Evolutionary conservation across 2,329 filamentous ascomycete genomes (phyloP).

Genomic region (Balansia obtecta): DNA sequence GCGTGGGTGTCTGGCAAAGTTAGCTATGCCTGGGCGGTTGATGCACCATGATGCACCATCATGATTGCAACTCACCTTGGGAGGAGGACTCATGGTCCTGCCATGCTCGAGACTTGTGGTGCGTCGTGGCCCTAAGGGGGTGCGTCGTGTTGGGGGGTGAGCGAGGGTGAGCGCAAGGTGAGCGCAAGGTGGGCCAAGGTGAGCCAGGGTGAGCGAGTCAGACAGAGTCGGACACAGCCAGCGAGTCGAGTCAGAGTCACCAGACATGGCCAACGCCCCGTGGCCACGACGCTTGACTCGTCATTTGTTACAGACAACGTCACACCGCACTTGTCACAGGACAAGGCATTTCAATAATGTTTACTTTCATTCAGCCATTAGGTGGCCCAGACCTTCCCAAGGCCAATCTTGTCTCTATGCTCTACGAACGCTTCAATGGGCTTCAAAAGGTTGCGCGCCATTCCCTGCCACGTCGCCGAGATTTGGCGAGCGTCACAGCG

Average conservation of each 20-base stretch:
- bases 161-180: too few relatives aligned
- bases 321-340: background rate
- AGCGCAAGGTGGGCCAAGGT: too few relatives aligned
- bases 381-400: background rate
- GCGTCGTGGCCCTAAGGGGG: too few relatives aligned
- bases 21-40: too few relatives aligned
- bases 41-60: too few relatives aligned
- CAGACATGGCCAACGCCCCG: too few relatives aligned
- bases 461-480: background rate
- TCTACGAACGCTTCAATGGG: background rate
- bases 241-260: too few relatives aligned
- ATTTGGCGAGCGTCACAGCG: background rate
- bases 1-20: conserved; percentile 23
- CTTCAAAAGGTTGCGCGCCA: background rate
- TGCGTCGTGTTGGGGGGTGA: too few relatives aligned
- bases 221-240: too few relatives aligned
- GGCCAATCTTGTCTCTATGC: background rate
- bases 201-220: background rate
- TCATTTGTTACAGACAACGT: too few relatives aligned
- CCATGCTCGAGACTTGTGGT: background rate
- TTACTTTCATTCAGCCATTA: background rate
- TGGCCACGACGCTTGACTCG: too few relatives aligned
- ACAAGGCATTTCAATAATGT: background rate
- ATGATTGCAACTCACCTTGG: background rate
- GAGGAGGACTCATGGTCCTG: conserved; percentile 3